Base-by-base conservation (phyloP, 1,139 yeast species). In the Suhomyces coccinellae region DNA sequence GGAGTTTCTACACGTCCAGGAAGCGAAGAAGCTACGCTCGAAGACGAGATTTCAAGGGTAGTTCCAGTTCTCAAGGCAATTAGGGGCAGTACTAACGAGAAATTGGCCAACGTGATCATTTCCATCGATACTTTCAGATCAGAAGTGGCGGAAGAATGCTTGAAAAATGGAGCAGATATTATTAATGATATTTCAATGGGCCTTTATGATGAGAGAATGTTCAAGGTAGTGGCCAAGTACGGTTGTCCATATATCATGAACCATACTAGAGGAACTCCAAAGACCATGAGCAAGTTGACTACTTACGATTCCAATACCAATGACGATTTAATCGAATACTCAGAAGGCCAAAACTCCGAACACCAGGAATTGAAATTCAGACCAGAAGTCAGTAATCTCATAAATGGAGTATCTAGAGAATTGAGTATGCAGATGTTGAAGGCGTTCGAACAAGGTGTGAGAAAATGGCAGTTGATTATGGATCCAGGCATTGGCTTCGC, bases 401-500 rank as follows among this genome's bases (percentile, higher is more conserved):
- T 69, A 41, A 69, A 73, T 27, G 84, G 77, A 4, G 61, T 90
- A 2, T 79, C 85, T 9, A 66, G 80, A 38, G 99, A 93, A 61
- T 67, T 93, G 38, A 71, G 82, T 11, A 55, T 58, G 1, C 80
- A 82, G 46, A 73, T 88, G 32, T 55, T 65, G 1, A 74, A 69
- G 44, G 96, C 97, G 9, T 67, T 79, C 40, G 59, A 56, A 0
- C 67, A 67, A 0, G 97, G 97, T 1, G 80, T 93, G 1, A 74
- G 75, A 47, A 82, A 95, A 62, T 93, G 97, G 97, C 98, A 93
- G 65, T 69, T 93, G 2, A 82, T 95, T 14, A 61, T 90, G 11
- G 99, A 93, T 63, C 99, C 99, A 0, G 99, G 99, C 1, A 67
- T 93, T 43, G 99, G 99, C 1, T 93, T 93, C 67, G 97, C 98